These are phyloP conservation scores for Penicillium thymicola DNA, from an alignment of 2,329 filamentous ascomycete species.

Conservation along the genomic window DNA sequence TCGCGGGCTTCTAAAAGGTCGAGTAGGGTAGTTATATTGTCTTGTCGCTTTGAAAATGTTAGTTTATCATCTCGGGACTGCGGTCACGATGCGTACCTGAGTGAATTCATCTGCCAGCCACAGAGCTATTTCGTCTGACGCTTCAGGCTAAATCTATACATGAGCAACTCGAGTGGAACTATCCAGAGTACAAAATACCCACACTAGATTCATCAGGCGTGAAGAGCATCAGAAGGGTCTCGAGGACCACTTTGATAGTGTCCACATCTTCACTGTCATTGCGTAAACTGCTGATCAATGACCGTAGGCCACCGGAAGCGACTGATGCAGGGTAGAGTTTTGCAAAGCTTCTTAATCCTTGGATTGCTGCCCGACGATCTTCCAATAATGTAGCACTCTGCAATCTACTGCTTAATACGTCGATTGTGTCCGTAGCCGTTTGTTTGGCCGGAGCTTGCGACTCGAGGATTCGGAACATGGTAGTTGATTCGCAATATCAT, in stretches of 20 bases:
- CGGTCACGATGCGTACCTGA: slow-evolving; percentile 55
- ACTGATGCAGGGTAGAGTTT: slow-evolving; percentile 96
- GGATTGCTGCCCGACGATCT: slow-evolving; percentile 87
- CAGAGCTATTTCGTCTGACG: slow-evolving; percentile 89
- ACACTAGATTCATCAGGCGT: slow-evolving; percentile 62
- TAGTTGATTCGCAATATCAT: slow-evolving; percentile 39
- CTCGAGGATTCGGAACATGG: slow-evolving; percentile 59
- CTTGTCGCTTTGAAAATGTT: slow-evolving; percentile 68
- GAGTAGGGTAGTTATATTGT: slow-evolving; percentile 88
- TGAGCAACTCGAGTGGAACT: slow-evolving; percentile 19
- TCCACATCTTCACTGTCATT: slow-evolving; percentile 94
- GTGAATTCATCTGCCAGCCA: slow-evolving; percentile 99
- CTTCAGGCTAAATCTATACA: slow-evolving; percentile 64
- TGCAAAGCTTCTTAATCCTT: slow-evolving; percentile 90
- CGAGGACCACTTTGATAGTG: slow-evolving; percentile 89
- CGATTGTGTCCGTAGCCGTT: slow-evolving; percentile 92
- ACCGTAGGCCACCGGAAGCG: slow-evolving; percentile 84
- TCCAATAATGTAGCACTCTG: slow-evolving; percentile 88
- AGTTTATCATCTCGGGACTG: slow-evolving; percentile 35
- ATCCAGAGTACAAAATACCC: slow-evolving; percentile 28
- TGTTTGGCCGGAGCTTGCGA: slow-evolving; percentile 86
- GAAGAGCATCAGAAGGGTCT: slow-evolving; percentile 94
- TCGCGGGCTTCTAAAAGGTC: slow-evolving; percentile 83
- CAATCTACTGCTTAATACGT: slow-evolving; percentile 79
- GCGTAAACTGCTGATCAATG: slow-evolving; percentile 77